Base-by-base conservation (phyloP, 441 rosid species). In the Corymbia calophylla region DNA sequence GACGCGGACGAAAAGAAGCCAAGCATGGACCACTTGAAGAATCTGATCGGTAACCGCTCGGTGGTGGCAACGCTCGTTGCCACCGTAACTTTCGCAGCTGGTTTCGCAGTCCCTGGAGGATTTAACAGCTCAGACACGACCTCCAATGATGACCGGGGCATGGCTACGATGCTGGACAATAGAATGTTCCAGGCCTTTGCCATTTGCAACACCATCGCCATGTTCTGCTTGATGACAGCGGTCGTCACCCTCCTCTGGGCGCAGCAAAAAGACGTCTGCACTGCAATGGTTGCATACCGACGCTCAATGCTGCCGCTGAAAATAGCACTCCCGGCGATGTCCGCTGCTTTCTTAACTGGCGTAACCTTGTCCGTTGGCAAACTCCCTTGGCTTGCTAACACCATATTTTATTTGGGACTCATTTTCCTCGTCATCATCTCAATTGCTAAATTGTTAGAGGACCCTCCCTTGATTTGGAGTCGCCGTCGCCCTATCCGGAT, bases 121-220 rank as follows among this genome's bases (percentile, higher is more conserved):
- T 66, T 66, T 31, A 66, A 31, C 23, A 8, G 39, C 18, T 0
- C 12, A 2, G 73, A 66, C 11, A 64, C 0, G 32, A 39, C 39
- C 11, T 66, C 73, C 39, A 31, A 66, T 15, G 73, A 66, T 66
- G 21, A 16, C 73, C 2, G 0, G 3, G 73, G 39, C 73, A 66
- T 66, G 39, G 73, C 73, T 66, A 16, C 5, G 39, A 66, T 66
- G 73, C 73, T 66, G 39, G 39, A 66, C 73, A 66, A 31, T 39
- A 31, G 73, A 66, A 31, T 66, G 73, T 31, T 66, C 73, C 39
- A 66, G 73, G 73, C 39, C 39, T 66, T 66, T 39, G 0, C 39
- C 39, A 66, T 66, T 66, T 66, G 73, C 73, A 66, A 66, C 39
- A 66, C 39, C 39, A 31, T 66, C 23, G 21, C 39, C 21, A 66